Base-by-base conservation (phyloP, 345 rosid genomes). In the Salix brachista region DNA sequence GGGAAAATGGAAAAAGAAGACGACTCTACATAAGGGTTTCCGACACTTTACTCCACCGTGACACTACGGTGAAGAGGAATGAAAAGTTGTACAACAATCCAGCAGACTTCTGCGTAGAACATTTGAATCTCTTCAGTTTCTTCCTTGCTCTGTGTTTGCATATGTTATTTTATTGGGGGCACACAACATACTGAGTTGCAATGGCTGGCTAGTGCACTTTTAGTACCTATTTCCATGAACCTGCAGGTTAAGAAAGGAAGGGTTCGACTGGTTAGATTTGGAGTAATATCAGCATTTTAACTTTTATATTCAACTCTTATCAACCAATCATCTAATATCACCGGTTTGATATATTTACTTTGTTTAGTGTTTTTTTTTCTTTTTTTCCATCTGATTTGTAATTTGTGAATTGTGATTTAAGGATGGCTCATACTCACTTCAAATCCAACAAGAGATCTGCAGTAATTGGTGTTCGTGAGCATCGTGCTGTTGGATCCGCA, bases 401-500 rank as follows among this genome's bases (percentile, higher is more conserved):
- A 28, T 36, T 32, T 30, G 14, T 67, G 11, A n/a, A 67, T 41
- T 37, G 25, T 23, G 72, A 54, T 67, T 26, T 56, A 54, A 58
- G 52, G 41, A 66, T 65, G 37, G n/a, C 37, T n/a, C 6, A 54
- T 41, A 62, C 81, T 79, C 54, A 68, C 81, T 42, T 81, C 84
- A 71, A 81, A 82, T n/a, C 85, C 77, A 61, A 78, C 88, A 16
- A 85, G 76, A 25, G 93, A 84, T 88, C 90, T 88, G 86, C 96
- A 89, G 75, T 87, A 90, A 72, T 89, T 89, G 66, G 87, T 74
- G 81, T 87, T 85, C 28, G 96, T 93, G 84, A 90, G 88, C 72
- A 87, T 80, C 2, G 96, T 93, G 78, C 97, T 93, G 12, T 88
- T 87, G 64, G 97, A 95, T 83, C 98, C 98, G 7, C 93, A 89